phyloP scores from a whole-genome alignment of 176 grass and related monocot species.

The Musa troglodytarum region DNA sequence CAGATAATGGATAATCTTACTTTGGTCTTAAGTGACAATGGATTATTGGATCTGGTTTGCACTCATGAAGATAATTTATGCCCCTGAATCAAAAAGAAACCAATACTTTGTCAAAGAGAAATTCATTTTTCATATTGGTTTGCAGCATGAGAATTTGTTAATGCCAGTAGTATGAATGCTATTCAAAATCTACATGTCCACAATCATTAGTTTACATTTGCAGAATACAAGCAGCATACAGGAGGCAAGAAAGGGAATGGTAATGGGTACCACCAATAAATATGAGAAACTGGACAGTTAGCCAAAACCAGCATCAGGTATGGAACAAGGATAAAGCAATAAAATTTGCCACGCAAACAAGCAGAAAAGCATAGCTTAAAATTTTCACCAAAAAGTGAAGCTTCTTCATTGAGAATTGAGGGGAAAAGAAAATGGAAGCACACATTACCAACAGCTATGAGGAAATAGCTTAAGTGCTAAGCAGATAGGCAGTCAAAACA shows the following conservation, averaged over 20 bases:
- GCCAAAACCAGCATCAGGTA: no score
- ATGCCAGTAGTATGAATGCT: not conserved
- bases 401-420: no score
- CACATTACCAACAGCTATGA: no score
- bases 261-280: not conserved
- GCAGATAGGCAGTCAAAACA: no score
- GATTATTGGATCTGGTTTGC: conserved; percentile 91
- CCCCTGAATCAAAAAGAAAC: conserved; percentile 43
- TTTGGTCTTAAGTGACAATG: conserved; percentile 72
- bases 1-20: conserved; percentile 43
- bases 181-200: not conserved
- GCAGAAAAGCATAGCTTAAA: no score
- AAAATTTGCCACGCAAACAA: no score
- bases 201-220: not conserved
- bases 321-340: no score
- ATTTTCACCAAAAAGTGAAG: no score
- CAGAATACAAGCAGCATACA: not conserved
- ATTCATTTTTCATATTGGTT: not conserved
- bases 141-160: not conserved
- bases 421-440: no score
- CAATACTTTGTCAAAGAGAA: not conserved
- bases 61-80: conserved; percentile 93
- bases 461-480: no score
- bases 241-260: not conserved
- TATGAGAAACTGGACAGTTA: no score